phyloP scores from a whole-genome alignment of 1,284 basidiomycete genomes.

The Peniophora sp. region DNA sequence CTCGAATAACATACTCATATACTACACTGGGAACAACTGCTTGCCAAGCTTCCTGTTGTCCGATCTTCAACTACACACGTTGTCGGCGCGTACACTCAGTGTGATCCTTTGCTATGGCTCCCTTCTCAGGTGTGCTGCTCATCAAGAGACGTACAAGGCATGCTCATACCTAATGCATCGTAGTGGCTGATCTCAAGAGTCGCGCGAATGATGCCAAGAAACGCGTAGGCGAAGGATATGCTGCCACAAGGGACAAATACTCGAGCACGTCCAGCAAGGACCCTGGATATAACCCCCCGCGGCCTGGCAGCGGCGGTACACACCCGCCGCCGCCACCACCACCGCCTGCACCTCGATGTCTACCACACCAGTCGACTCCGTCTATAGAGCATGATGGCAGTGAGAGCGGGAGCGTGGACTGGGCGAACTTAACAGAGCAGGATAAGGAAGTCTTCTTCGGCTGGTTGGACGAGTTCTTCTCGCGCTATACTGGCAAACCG shows the following conservation, averaged over 20 bases:
- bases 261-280: neutral
- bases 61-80: too few species aligned
- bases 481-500: conserved; percentile 26
- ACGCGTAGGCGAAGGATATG: neutral
- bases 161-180: neutral
- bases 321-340: neutral
- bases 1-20: too few species aligned
- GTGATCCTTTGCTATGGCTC: too few species aligned
- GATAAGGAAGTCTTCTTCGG: conserved; percentile 69
- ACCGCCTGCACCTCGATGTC: neutral
- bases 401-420: conserved; percentile 39
- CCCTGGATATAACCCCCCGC: neutral
- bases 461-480: conserved; percentile 76
- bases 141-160: neutral
- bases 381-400: neutral
- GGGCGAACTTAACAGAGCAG: conserved; percentile 53
- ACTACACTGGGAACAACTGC: too few species aligned
- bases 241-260: neutral
- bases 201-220: neutral
- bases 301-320: neutral
- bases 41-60: too few species aligned
- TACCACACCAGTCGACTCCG: neutral
- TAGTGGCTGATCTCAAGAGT: neutral
- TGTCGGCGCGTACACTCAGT: too few species aligned
- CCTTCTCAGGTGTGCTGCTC: neutral